Evolutionary conservation across 306 rosid species (phyloP), one percentile per base, ranked within the genome.

Genomic region (Medicago ruthenica): DNA sequence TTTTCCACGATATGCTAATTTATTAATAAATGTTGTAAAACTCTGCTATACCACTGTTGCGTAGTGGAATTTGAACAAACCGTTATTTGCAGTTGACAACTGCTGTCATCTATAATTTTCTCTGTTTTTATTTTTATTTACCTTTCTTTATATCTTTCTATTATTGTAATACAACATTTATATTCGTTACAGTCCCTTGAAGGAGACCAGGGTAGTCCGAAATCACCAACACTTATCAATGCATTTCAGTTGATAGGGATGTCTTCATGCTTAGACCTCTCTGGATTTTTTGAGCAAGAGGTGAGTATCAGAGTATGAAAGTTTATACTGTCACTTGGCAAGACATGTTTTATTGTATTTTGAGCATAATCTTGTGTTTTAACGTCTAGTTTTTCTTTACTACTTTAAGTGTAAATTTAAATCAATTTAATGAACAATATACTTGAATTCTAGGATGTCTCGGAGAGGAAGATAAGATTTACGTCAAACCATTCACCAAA

Each of bases 241-340:
- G 98, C 98, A 67, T 93, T 93, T 81, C 91, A 93, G 81, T 86
- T 93, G 70, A 93, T 93, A 61, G 96, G 96, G 74, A 93, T 93
- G 98, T 93, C 94, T 21, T 87, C 96, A 0, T 80, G 84, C 79
- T 82, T 93, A 45, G 97, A 93, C 76, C 97, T 93, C 73, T 93
- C 98, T 9, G 98, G 98, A 58, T 90, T 93, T 82, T 93, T 93
- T 64, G 98, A 93, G 91, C 83, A 88, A 79, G 97, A 93, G 96
- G 97, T 91, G 20, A 68, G 72, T 44, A 54, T 22, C 12, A 13
- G 7, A 18, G 13, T 14, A 13, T 24, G 36, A 55, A 73, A 71
- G 57, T 40, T 77, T 51, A 31, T 31, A 24, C 22, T 36, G 3
- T 9, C 69, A 45, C 51, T 70, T 34, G 27, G 4, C 34, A 40